phyloP scores from a whole-genome alignment of 139 green algal species.

The Micromonas pusilla region DNA sequence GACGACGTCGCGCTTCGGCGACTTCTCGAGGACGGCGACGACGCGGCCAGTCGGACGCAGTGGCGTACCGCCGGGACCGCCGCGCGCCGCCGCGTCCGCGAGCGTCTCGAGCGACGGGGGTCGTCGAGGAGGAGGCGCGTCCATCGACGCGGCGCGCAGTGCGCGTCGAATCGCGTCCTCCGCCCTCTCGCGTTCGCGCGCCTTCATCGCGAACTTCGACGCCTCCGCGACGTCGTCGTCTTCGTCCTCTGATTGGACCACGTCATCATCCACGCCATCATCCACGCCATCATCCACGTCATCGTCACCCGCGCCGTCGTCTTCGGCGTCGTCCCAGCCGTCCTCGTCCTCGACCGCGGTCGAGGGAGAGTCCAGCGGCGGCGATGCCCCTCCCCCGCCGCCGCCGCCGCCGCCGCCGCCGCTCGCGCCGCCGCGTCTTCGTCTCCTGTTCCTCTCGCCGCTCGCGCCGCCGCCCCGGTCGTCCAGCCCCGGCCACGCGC shows the following conservation, averaged over 20 bases:
- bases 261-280: not conserved
- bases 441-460: not conserved
- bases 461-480: not conserved
- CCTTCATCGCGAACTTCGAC: not conserved
- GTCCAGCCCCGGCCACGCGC: slow-evolving; percentile 38
- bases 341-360: not conserved
- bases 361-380: not conserved
- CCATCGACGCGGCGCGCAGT: too few species aligned
- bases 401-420: not conserved
- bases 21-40: slow-evolving; percentile 57
- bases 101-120: too few species aligned
- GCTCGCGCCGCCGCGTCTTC: not conserved
- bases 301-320: not conserved
- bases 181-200: not conserved
- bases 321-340: not conserved
- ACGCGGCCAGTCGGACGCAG: slow-evolving; percentile 56
- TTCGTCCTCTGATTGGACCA: not conserved
- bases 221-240: not conserved
- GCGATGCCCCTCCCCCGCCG: not conserved
- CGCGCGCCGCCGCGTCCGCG: not conserved
- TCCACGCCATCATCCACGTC: not conserved
- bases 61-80: not conserved
- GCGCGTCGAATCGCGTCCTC: not conserved
- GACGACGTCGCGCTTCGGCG: slow-evolving; percentile 48
- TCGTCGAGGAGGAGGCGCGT: too few species aligned